phyloP scores from a whole-genome alignment of 371 early-diverging fungal species.

The Mortierella sp. region DNA sequence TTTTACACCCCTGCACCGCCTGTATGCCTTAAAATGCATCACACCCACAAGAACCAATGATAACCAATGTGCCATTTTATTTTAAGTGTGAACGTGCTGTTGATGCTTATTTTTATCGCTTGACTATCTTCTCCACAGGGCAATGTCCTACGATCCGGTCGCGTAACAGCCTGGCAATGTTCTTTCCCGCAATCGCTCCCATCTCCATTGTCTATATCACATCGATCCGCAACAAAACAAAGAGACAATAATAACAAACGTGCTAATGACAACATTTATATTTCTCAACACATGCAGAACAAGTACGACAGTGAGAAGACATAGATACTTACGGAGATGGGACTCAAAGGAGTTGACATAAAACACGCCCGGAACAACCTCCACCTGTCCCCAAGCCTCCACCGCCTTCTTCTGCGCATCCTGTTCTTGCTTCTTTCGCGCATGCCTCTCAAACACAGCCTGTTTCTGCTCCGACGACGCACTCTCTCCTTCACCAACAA shows the following conservation, averaged over 20 bases:
- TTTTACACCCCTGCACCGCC: too few species aligned
- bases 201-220: conserved; percentile 75
- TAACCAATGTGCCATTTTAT: too few species aligned
- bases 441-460: conserved; percentile 13
- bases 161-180: conserved; percentile 65
- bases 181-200: conserved; percentile 69
- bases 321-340: conserved; percentile 64
- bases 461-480: conserved; percentile 1
- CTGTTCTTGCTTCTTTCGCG: neutral
- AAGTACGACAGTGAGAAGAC: neutral
- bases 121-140: conserved; percentile 35
- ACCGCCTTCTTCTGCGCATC: conserved; percentile 2
- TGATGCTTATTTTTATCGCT: neutral
- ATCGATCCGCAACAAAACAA: neutral
- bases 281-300: neutral
- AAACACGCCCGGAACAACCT: conserved; percentile 62
- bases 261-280: too few species aligned
- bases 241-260: neutral
- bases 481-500: neutral
- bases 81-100: neutral
- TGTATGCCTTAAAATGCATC: too few species aligned
- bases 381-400: conserved; percentile 42
- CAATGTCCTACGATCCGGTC: conserved; percentile 55
- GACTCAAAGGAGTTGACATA: conserved; percentile 74
- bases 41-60: too few species aligned